Base-by-base conservation (phyloP, 495 filamentous ascomycete species). In the Entonaema liquescens region DNA sequence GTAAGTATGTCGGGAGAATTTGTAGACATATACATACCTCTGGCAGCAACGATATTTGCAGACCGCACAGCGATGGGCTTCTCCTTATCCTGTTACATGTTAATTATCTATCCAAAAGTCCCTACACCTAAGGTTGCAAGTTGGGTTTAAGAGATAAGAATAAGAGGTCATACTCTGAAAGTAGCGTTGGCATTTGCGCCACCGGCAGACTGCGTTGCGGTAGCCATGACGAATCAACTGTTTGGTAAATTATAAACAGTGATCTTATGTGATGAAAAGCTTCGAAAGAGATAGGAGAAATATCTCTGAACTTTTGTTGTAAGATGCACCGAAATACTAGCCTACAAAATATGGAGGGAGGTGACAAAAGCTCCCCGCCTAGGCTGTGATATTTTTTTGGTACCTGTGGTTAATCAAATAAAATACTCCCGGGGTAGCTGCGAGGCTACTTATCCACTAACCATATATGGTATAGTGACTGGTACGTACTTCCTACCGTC, bases 51-150 rank as follows among this genome's bases (percentile, higher is more conserved):
- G 81, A 99, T 98, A 81, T 99, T 99, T 65, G 92, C 91, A 59
- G 90, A 91, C 65, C 95, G 92, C 70, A 99, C 95, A 59, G 95
- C 96, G 85, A 92, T 88, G 66, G 95, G 95, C 92, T 99, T 99
- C 85, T 97, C 95, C 88, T 97, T 98, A 82, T 97, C 93, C 92
- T 96, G 77, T 63, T 76, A 65, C 23, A 28, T 65, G 50, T 91
- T 78, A 91, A 86, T 62, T 65, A 17, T 63, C 35, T 38, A 38
- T 40, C 6, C 5, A 40, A 65, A 23, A 57, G 53, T 53, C 64
- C 57, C 50, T 17, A 68, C 62, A 29, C 53, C 56, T n/a, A 21
- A 49, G 58, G 49, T 52, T 50, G 42, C 12, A 53, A 50, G 38
- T 35, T 42, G 52, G 58, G 29, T 69, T 31, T 2, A 67, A 50